These are phyloP conservation scores for Solanum rostratum DNA, from an alignment of 257 asterid genomes.

Conservation along the genomic window DNA sequence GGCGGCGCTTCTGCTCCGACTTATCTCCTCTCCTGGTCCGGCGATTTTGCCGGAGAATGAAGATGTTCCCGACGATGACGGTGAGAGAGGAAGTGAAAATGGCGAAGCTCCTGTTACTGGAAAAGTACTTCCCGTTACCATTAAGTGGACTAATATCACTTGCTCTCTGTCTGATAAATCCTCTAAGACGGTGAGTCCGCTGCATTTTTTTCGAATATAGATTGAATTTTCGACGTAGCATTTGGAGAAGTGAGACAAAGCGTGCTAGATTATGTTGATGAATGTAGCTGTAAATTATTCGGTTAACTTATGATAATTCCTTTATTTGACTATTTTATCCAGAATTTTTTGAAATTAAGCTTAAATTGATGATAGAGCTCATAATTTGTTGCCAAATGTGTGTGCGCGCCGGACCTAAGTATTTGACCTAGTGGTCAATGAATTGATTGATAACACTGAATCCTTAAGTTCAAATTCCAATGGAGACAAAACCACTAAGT, in stretches of 20 bases:
- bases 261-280: neutral
- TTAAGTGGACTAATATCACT: slow-evolving; percentile 66
- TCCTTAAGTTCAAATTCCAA: too few relatives aligned
- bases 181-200: slow-evolving; percentile 38
- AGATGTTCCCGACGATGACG: slow-evolving; percentile 18
- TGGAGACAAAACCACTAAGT: too few relatives aligned
- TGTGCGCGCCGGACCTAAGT: too few relatives aligned
- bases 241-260: neutral
- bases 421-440: too few relatives aligned
- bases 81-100: slow-evolving; percentile 3
- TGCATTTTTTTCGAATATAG: neutral
- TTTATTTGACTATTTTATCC: neutral
- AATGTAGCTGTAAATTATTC: neutral
- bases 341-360: neutral
- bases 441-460: too few relatives aligned
- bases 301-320: neutral
- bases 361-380: neutral
- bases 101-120: slow-evolving; percentile 28
- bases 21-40: slow-evolving; percentile 61
- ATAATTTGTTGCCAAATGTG: neutral
- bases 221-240: neutral
- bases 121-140: slow-evolving; percentile 55
- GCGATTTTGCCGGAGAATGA: slow-evolving; percentile 35
- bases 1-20: slow-evolving; percentile 75
- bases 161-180: slow-evolving; percentile 75